A percentile compares a stretch with the other conserved stretches of the same genome.
Conservation (phyloP, 768 basidiomycete species). For the Phylloporus arenicola region DNA sequence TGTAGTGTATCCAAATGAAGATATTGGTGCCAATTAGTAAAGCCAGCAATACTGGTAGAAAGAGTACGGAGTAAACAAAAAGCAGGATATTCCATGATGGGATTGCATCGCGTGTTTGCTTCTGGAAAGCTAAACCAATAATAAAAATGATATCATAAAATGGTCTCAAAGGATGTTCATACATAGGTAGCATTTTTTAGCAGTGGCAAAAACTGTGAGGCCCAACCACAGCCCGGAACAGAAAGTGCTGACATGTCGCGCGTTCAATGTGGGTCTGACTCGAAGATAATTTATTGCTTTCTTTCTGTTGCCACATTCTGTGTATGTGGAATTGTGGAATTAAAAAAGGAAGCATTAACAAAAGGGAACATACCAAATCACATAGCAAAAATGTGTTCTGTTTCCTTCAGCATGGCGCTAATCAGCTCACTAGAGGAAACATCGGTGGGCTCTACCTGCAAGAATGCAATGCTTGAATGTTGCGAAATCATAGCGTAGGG, state of each 20-base stretch:
- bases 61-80: constrained; percentile 69
- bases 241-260: constrained; percentile 68
- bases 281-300: constrained; percentile 66
- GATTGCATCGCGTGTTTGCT: constrained; percentile 46
- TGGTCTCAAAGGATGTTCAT: not conserved
- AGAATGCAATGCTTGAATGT: not conserved
- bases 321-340: too few relatives aligned
- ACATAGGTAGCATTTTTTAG: constrained; percentile 61
- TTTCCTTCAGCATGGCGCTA: constrained; percentile 61
- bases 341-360: not conserved
- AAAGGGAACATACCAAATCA: constrained; percentile 60
- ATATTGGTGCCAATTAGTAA: constrained; percentile 82
- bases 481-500: not conserved
- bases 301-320: constrained; percentile 74
- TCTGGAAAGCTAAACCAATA: constrained; percentile 45
- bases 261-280: constrained; percentile 43
- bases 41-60: constrained; percentile 70
- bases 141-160: not conserved
- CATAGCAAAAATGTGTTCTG: constrained; percentile 71
- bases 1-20: constrained; percentile 62
- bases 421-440: constrained; percentile 65
- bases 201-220: constrained; percentile 61
- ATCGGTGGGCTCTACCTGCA: constrained; percentile 60
- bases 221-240: constrained; percentile 72
- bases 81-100: constrained; percentile 72